Percentiles rank a stretch among this genome's conserved stretches.
Evolutionary conservation across 495 filamentous ascomycete genomes (phyloP).

Genomic region (Mycothermus thermophilus): DNA sequence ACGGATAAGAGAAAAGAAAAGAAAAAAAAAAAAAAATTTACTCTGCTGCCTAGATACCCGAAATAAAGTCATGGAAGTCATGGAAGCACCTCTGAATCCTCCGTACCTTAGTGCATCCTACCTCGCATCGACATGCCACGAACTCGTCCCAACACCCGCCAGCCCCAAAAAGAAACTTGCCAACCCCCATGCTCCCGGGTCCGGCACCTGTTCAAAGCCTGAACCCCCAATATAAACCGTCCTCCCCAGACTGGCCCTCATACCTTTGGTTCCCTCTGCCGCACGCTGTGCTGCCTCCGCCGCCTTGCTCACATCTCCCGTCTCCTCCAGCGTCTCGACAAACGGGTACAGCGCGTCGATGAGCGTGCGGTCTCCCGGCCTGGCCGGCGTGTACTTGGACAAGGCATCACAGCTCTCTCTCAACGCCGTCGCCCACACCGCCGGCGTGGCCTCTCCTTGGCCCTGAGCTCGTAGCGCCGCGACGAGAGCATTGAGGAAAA

Average conservation of each 20-base stretch:
- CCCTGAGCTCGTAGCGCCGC: conserved; percentile 51
- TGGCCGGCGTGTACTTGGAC: conserved; percentile 76
- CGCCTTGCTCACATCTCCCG: conserved; percentile 51
- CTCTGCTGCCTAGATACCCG: no score
- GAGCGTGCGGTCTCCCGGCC: conserved; percentile 77
- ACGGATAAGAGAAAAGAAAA: no score
- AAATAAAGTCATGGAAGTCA: no score
- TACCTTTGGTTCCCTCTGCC: conserved; percentile 73
- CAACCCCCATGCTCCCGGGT: conserved; percentile 82
- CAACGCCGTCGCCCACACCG: conserved; percentile 65
- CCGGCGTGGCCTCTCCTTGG: conserved; percentile 30
- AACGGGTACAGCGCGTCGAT: conserved; percentile 87
- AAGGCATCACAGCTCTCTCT: conserved; percentile 55
- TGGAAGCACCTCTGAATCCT: conserved; percentile 28
- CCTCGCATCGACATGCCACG: no score
- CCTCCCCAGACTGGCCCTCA: conserved; percentile 78
- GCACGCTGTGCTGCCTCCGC: conserved; percentile 61
- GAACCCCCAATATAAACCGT: conserved; percentile 87
- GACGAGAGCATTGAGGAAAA: conserved; percentile 85
- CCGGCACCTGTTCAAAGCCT: conserved; percentile 66
- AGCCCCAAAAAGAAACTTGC: conserved; percentile 68
- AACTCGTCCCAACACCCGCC: conserved; percentile 29
- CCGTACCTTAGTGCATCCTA: no score
- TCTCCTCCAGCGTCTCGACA: conserved; percentile 50
- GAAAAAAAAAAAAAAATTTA: no score